Percentiles rank a stretch among this genome's conserved stretches.
These are phyloP conservation scores for Ophiostoma fasciatum DNA, from an alignment of 2,329 filamentous ascomycete species.

Conservation along the genomic window DNA sequence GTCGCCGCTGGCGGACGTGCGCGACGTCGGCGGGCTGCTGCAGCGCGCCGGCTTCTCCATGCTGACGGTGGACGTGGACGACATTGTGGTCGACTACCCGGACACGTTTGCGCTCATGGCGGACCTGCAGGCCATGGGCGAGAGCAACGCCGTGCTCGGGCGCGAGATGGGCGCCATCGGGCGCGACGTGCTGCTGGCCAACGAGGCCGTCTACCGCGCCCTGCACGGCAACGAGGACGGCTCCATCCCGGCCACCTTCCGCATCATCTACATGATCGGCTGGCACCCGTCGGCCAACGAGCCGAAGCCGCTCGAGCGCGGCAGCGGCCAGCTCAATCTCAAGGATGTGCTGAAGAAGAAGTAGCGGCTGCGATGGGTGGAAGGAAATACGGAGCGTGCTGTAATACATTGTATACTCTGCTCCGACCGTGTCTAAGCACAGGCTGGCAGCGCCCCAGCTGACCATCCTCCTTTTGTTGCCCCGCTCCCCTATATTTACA, in stretches of 20 bases:
- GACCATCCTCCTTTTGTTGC: too few relatives aligned
- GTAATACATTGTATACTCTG: too few relatives aligned
- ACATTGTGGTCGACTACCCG: constrained; percentile 91
- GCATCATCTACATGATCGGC: constrained; percentile 96
- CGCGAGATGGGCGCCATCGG: constrained; percentile 65
- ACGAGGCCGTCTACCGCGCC: constrained; percentile 75
- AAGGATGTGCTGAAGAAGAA: constrained; percentile 57
- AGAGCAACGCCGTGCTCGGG: constrained; percentile 78
- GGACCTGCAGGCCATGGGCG: constrained; percentile 92
- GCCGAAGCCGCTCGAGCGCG: constrained; percentile 63
- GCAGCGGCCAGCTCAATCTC: constrained; percentile 74
- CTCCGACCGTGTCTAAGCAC: too few relatives aligned
- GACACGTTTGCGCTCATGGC: constrained; percentile 82
- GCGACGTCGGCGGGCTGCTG: constrained; percentile 77
- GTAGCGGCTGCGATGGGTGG: too few relatives aligned
- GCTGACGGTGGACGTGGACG: constrained; percentile 91
- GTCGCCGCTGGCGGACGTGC: constrained; percentile 80
- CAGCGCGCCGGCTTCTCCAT: constrained; percentile 86
- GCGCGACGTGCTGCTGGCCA: constrained; percentile 73
- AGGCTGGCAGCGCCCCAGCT: too few relatives aligned
- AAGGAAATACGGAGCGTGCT: too few relatives aligned
- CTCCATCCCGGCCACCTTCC: constrained; percentile 75
- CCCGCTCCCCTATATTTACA: too few relatives aligned
- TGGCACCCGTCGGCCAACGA: constrained; percentile 82
- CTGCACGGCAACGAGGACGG: constrained; percentile 73